Evolutionary conservation across 164 flowering plant species (phyloP).

Genomic region (Dillenia suffruticosa): DNA sequence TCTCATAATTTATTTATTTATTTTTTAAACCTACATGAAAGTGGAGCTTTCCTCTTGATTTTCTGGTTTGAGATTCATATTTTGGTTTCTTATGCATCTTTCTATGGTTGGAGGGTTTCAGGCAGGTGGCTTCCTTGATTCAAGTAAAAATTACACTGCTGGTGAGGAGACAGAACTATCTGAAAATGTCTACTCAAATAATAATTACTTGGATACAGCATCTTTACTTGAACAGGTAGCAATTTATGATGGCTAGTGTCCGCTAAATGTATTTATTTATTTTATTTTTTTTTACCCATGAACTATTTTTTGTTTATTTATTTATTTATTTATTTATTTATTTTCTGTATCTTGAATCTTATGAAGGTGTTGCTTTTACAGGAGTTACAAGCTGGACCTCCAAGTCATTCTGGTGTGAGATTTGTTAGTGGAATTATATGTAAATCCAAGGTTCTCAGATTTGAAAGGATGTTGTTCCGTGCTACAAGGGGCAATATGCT

Average conservation of each 20-base stretch:
- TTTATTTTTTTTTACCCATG: constrained; percentile 1
- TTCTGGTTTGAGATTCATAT: neutral
- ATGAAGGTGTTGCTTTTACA: constrained; percentile 22
- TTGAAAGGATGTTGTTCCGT: constrained; percentile 97
- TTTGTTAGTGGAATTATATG: constrained; percentile 90
- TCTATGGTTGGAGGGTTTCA: constrained; percentile 21
- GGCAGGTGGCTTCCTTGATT: constrained; percentile 91
- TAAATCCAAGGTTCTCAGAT: constrained; percentile 68
- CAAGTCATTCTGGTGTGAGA: constrained; percentile 78
- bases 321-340: constrained; percentile 6
- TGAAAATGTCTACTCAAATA: constrained; percentile 55
- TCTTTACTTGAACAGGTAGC: constrained; percentile 88
- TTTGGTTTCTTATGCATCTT: constrained; percentile 5
- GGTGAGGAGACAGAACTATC: constrained; percentile 71
- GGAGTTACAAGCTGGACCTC: constrained; percentile 70
- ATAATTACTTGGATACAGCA: constrained; percentile 51
- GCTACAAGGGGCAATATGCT: constrained; percentile 98
- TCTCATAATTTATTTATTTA: too few species aligned
- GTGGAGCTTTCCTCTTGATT: too few species aligned
- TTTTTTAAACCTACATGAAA: too few species aligned
- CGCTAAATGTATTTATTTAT: neutral
- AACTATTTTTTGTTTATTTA: constrained; percentile 4
- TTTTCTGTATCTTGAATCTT: constrained; percentile 5
- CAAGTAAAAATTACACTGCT: constrained; percentile 56
- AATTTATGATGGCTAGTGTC: neutral